Evolutionary conservation across 1,284 basidiomycete genomes (phyloP), one percentile per base, ranked within the genome.

Genomic region (Sporisorium scitamineum): DNA sequence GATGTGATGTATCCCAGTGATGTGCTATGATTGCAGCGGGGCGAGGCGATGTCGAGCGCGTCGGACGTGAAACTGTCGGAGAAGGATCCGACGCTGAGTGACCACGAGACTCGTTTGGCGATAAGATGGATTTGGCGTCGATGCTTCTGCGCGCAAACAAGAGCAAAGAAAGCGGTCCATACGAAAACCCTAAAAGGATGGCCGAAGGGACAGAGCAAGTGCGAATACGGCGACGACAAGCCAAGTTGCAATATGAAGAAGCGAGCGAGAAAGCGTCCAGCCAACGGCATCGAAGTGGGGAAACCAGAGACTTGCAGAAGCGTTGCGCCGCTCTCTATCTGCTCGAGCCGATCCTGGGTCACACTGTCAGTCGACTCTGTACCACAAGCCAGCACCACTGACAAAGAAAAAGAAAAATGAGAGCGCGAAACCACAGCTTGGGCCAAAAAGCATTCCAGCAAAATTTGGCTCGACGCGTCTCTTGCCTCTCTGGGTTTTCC

Each of bases 331-430:
- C 24, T 26, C 44, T 45, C 10, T 44, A 20, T 44, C 14, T 47
- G 22, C 18, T 50, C 27, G 47, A 50, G 27, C 14, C 27, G 47
- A 50, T 50, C 48, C 48, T 50, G 48, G 48, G 48, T 50, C 27
- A 29, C 29, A 18, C 27, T 27, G 16, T 31, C 48, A 20, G 26
- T 14, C 4, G 24, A 5, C 13, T 18, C 29, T 50, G 48, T 50
- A 31, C 9, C 48, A 31, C 9, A 24, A 16, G n/a, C 13, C 24
- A 45, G 22, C 11, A 47, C 45, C 24, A 31, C 16, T 7, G 5
- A 27, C 8, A 6, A 4, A 16, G 24, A 27, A 18, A 18, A 27
- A 47, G 5, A 29, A 8, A 47, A 5, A 47, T 18, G 11, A 24
- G 10, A 47, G 14, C n/a, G n/a, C 16, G 26, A 47, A 16, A 27